Evolutionary conservation across 208 protist species (phyloP), one percentile per base, ranked within the genome.

Genomic region (Acanthamoeba rhysodes): DNA sequence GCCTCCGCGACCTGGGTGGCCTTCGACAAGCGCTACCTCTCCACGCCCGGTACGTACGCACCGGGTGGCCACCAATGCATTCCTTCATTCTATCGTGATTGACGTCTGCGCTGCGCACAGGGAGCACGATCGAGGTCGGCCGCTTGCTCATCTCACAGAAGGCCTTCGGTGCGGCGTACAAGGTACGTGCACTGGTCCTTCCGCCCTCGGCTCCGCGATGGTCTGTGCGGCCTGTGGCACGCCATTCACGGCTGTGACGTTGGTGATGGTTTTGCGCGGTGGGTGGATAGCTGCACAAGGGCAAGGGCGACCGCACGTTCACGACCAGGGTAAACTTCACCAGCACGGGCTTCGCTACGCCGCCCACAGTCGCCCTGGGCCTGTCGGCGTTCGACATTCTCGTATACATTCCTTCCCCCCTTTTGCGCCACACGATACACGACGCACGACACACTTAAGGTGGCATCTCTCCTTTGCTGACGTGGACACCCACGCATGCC

Each of bases 341-440:
- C 7, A 45, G 41, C 70, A 41, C 37, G 16, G 29, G n/a, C 50
- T 94, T 94, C 37, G 66, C 90, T 12, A 41, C 90, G 27, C 45
- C 55, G 16, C 90, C 90, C 90, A 55, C 29, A 0, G 90, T 94
- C 34, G 34, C 82, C 16, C 29, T 82, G 24, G 90, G 90, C 64
- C 68, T 94, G 18, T 94, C 90, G 10, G 90, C 90, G 22, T 94
- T 59, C 64, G 90, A 94, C 7, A 94, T 94, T 18, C 70, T 94
- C 20, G 87, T 92, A 55, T 14, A 3, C 9, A 6, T 10, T 37
- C 18, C 57, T 22, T 50, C 37, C 37, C 55, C 48, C 48, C 7
- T 16, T 16, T 8, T n/a, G 24, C 22, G 8, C 29, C 32, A 55
- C 18, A n/a, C 29, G 7, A 37, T 4, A 22, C n/a, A 53, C 76